Conservation (phyloP, 2,329 filamentous ascomycete species). For the Beauveria rudraprayagi region DNA sequence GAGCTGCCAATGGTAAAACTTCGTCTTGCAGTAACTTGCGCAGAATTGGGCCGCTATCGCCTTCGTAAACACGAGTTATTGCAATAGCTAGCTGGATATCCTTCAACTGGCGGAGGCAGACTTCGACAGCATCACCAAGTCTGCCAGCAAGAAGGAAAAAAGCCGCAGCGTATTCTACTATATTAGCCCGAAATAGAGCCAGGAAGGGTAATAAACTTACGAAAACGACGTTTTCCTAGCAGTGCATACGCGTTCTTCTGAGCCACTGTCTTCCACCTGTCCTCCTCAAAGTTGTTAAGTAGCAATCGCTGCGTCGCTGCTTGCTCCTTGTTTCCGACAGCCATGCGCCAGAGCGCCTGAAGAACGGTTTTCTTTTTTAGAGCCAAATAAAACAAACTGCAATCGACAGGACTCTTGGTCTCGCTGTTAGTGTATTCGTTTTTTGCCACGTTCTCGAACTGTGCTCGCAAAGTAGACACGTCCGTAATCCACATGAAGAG, state of each 20-base stretch:
- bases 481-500: slow-evolving; percentile 95
- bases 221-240: slow-evolving; percentile 81
- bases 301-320: slow-evolving; percentile 68
- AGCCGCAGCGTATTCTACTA: slow-evolving; percentile 77
- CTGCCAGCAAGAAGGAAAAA: slow-evolving; percentile 91
- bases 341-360: slow-evolving; percentile 90
- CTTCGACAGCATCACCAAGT: slow-evolving; percentile 74
- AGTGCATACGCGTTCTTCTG: slow-evolving; percentile 95
- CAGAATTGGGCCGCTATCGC: slow-evolving; percentile 69
- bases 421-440: slow-evolving; percentile 90
- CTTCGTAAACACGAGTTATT: slow-evolving; percentile 80
- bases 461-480: slow-evolving; percentile 55
- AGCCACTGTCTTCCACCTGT: slow-evolving; percentile 80
- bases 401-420: slow-evolving; percentile 82
- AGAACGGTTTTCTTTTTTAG: slow-evolving; percentile 85
- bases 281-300: slow-evolving; percentile 82
- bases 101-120: slow-evolving; percentile 78
- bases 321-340: slow-evolving; percentile 82
- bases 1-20: slow-evolving; percentile 67
- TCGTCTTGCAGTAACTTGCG: slow-evolving; percentile 69
- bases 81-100: slow-evolving; percentile 87
- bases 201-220: slow-evolving; percentile 35
- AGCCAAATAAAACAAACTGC: slow-evolving; percentile 84
- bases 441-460: slow-evolving; percentile 85
- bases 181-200: slow-evolving; percentile 20